Conservation (phyloP, 768 basidiomycete species). For the Trametes villosa region DNA sequence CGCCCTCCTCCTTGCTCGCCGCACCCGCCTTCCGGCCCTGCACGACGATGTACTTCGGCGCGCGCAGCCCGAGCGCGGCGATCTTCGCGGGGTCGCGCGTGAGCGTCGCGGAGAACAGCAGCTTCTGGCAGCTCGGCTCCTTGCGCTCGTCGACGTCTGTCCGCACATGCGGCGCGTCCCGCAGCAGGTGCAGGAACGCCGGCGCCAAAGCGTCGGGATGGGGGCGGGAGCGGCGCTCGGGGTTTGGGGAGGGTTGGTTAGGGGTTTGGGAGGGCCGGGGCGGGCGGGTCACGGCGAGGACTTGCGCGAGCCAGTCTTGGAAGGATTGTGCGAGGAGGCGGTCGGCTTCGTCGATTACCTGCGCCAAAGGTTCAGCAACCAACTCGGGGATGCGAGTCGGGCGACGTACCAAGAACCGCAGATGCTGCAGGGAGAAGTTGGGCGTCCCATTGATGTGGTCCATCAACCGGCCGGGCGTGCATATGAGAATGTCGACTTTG, state of each 20-base stretch:
- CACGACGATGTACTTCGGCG: constrained; percentile 90
- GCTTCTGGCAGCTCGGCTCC: constrained; percentile 82
- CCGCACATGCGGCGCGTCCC: constrained; percentile 44
- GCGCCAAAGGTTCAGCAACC: not conserved
- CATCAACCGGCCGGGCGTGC: constrained; percentile 93
- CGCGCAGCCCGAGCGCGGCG: constrained; percentile 72
- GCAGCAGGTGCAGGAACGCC: constrained; percentile 50
- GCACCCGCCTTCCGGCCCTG: constrained; percentile 49
- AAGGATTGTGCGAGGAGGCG: constrained; percentile 94
- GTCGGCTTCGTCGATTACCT: constrained; percentile 99
- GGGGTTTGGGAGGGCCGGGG: constrained; percentile 24
- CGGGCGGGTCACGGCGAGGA: constrained; percentile 73
- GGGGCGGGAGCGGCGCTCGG: constrained; percentile 11
- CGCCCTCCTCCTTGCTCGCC: constrained; percentile 38
- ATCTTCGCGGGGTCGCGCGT: constrained; percentile 95
- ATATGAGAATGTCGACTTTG: constrained; percentile 92
- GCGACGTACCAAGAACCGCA: constrained; percentile 84
- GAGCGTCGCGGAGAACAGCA: constrained; percentile 95
- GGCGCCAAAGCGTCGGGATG: constrained; percentile 66
- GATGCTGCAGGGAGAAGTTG: constrained; percentile 91
- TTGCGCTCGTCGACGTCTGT: constrained; percentile 62
- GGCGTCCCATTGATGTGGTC: constrained; percentile 90
- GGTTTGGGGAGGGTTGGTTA: not conserved
- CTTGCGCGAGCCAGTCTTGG: constrained; percentile 91
- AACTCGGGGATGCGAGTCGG: not conserved